Base-by-base conservation (phyloP, 805 yeast species). In the Ogataea corticis region DNA sequence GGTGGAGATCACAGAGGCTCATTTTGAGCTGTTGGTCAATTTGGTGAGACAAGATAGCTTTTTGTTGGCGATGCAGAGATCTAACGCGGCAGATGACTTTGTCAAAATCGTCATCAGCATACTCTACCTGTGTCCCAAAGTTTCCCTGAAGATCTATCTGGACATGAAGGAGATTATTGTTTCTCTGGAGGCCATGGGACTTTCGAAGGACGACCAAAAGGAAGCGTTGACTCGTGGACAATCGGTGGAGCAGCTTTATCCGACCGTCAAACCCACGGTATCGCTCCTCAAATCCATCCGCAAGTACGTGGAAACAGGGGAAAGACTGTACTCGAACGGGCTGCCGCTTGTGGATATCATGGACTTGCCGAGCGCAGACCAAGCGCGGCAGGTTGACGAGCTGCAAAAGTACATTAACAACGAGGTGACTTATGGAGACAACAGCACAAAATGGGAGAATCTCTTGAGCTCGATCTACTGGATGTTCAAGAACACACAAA, bases 381-480 rank as follows among this genome's bases (percentile, higher is more conserved):
- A 38, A 15, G 17, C 45, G 1, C 46, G n/a, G 3, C 70, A 66
- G 42, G 32, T 52, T 7, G n/a, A 25, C 7, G 59, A 63, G 45
- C 44, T 65, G 21, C 40, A 50, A 11, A 59, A 52, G 34, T 63
- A 55, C 38, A 53, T 66, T 12, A 49, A 47, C n/a, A 53, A 52
- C 34, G 68, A 65, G 41, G 41, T 58, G 6, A 28, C 42, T 0
- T 45, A 41, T 30, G 56, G 55, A 4, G 43, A 44, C 10, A 52
- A 42, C 23, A 10, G 48, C 1, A 56, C 51, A 21, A 49, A 55
- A 21, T 65, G 67, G 68, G 34, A 46, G 9, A 30, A 49, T 9
- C 36, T 63, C 4, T 34, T 66, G 14, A 51, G 51, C n/a, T 65
- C 69, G 1, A 51, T 60, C 6, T 63, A 62, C 41, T 54, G 63